These are phyloP conservation scores for Brassica juncea DNA, from an alignment of 345 rosid species.

Conservation along the genomic window DNA sequence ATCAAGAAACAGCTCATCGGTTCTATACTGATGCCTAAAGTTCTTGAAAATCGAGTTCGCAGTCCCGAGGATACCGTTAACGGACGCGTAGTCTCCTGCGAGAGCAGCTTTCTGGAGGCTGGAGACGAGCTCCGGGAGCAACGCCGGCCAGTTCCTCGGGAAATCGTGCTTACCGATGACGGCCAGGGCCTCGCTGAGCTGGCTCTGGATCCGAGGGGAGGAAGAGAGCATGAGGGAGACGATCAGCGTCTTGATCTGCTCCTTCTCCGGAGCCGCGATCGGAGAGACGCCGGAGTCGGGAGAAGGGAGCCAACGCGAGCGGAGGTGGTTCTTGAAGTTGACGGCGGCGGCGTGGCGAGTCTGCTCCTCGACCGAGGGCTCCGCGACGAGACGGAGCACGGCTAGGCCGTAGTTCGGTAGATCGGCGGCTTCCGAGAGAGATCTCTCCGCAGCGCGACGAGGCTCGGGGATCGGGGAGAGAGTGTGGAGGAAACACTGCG, in stretches of 20 bases:
- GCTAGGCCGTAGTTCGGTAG: conserved; percentile 74
- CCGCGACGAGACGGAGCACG: conserved; percentile 80
- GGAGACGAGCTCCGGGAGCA: conserved; percentile 81
- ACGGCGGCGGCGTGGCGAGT: conserved; percentile 95
- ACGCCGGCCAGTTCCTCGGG: conserved; percentile 75
- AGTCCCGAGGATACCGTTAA: conserved; percentile 91
- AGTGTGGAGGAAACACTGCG: conserved; percentile 80
- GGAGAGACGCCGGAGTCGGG: conserved; percentile 46
- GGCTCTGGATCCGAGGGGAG: conserved; percentile 81
- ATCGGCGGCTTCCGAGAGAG: conserved; percentile 59
- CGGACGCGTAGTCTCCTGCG: conserved; percentile 57
- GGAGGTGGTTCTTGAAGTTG: conserved; percentile 92
- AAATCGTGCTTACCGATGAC: conserved; percentile 90
- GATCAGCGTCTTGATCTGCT: conserved; percentile 76
- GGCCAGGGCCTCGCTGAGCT: conserved; percentile 88
- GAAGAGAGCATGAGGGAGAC: conserved; percentile 84
- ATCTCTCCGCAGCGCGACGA: conserved; percentile 81
- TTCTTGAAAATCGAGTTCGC: conserved; percentile 88
- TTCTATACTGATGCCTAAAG: conserved; percentile 78
- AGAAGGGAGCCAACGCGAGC: conserved; percentile 71
- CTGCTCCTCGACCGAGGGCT: conserved; percentile 74
- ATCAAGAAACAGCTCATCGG: conserved; percentile 76
- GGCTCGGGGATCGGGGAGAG: conserved; percentile 78
- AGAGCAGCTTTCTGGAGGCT: conserved; percentile 54
- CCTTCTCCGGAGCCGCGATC: conserved; percentile 69